Evolutionary conservation across 1,139 yeast species (phyloP), one percentile per base, ranked within the genome.

Genomic region (Saccharomyces hybrid): DNA sequence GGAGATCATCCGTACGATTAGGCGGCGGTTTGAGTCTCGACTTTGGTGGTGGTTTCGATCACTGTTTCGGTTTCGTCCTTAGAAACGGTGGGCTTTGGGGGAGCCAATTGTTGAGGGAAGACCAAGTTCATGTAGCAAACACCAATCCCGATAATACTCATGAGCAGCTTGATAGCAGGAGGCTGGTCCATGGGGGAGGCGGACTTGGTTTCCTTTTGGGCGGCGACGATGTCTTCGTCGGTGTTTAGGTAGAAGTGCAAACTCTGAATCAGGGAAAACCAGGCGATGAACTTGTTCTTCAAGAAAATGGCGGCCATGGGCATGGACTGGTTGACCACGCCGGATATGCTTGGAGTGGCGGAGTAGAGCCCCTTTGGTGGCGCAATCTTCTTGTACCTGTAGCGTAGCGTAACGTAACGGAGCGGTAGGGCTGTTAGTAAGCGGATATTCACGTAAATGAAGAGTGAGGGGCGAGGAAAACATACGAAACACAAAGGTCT

Each of bases 291-390:
- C 66, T 67, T 60, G 64, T 67, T 69, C 55, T 62, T 74, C 74
- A 78, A 70, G 65, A 78, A 77, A 83, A 83, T 81, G 48, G 87
- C 86, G 7, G 84, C 84, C 85, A 83, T 81, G 42, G 88, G 87
- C 72, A 82, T 77, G 20, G 84, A 75, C 66, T 82, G 86, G 31
- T 82, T 75, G 41, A 83, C 69, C 50, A 68, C 48, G 31, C 71
- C 71, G 3, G 68, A 59, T 5, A 66, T 34, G 20, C 63, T 59
- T 27, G 61, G 58, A 65, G 77, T 70, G 44, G 77, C 72, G 2
- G 78, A 66, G 16, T 77, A 75, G 51, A 79, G 76, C 14, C 72
- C 67, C 52, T 80, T 74, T 51, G 81, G 77, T 59, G 78, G 78
- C 41, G 79, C 77, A 41, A 81, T 77, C 44, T 61, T 64, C 52